Evolutionary conservation across 768 basidiomycete species (phyloP), one percentile per base, ranked within the genome.

Genomic region (Nevesoporus exiguus): DNA sequence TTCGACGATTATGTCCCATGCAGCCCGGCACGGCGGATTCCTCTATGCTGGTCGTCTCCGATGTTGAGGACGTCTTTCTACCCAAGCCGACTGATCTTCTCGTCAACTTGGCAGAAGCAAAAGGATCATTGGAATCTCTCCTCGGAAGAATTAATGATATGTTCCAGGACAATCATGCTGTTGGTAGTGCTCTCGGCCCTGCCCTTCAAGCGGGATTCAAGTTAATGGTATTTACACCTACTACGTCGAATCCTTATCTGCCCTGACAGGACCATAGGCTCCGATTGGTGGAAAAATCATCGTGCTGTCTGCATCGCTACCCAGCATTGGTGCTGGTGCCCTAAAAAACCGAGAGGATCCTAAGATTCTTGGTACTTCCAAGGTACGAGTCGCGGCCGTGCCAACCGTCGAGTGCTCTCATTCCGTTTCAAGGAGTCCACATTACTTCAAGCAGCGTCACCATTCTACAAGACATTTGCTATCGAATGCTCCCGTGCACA

Each of bases 401-500:
- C 39, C n/a, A 19, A 22, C 7, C 1, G 5, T 27, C n/a, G 25
- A 37, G 21, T 5, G 13, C 57, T 43, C 52, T 61, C 43, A 62
- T 39, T 17, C 19, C 25, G 14, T 31, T 5, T 30, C 6, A 60
- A 93, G 86, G 97, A 99, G 79, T 95, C 93, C 13, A 83, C 84
- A 15, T 77, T 99, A 13, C 81, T 99, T 31, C 93, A 95, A 77
- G 81, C 97, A n/a, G 93, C 90, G 0, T 89, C 88, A 17, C 82
- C 88, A 4, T 99, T 96, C 77, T 98, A 98, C 80, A 99, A 99
- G 78, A 93, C 91, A 0, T 98, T 98, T 61, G 94, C 97, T 17
- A 99, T 98, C 65, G 97, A 98, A 62, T 98, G 96, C 68, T 98
- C 96, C 13, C 85, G 95, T 54, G 86, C 91, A 5, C 97, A 98